phyloP scores from a whole-genome alignment of 768 basidiomycete genomes.

The Leucocoprinus leucothites region DNA sequence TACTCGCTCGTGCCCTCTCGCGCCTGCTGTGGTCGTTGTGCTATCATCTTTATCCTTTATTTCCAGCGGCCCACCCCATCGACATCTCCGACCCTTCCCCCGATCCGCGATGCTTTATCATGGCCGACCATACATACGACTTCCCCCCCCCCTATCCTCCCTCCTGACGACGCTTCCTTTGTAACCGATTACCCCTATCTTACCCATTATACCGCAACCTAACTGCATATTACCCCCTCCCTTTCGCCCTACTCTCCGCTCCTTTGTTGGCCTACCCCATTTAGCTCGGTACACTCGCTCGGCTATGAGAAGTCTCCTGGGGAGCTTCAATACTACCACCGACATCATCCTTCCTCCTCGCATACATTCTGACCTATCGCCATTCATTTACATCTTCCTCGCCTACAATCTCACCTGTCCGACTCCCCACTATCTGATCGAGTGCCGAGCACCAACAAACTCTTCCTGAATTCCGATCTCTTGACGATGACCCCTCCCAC shows the following conservation, averaged over 20 bases:
- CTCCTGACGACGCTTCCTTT: background rate
- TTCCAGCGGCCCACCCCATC: too few species aligned
- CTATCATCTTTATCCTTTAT: too few species aligned
- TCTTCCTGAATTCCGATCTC: background rate
- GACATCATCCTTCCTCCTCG: background rate
- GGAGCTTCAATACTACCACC: background rate
- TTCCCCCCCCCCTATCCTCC: background rate
- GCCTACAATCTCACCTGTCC: background rate
- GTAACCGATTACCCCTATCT: slow-evolving; percentile 6
- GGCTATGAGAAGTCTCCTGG: too few species aligned
- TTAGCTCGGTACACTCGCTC: too few species aligned
- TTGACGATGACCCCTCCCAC: background rate
- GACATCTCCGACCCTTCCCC: too few species aligned
- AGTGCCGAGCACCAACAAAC: slow-evolving; percentile 8
- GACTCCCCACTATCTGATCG: too few species aligned
- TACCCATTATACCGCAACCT: slow-evolving; percentile 8
- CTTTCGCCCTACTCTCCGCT: background rate
- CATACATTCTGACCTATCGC: background rate
- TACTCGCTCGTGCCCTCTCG: too few species aligned
- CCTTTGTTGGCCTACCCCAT: background rate
- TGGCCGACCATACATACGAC: too few species aligned
- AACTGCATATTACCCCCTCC: too few species aligned
- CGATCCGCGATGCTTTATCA: too few species aligned
- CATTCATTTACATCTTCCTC: background rate
- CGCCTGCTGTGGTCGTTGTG: too few species aligned